Evolutionary conservation across 768 basidiomycete species (phyloP), one percentile per base, ranked within the genome.

Genomic region (Collybia nuda): DNA sequence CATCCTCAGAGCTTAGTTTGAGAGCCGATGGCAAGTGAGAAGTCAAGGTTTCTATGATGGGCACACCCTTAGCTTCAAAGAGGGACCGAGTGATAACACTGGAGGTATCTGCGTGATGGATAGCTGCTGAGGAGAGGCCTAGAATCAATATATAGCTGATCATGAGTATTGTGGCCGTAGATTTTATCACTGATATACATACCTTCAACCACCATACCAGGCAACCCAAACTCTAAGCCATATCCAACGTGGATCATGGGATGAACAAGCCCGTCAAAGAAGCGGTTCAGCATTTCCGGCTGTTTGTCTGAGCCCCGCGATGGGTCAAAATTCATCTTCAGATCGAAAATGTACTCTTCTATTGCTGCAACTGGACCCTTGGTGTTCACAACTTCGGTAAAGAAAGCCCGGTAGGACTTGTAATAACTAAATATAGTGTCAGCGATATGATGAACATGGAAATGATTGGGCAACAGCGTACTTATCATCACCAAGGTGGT

Each of bases 191-290:
- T 41, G 21, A 12, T 21, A 4, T 3, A 37, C 41, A 38, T 22
- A 85, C 86, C 87, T 70, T 89, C 86, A 1, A 79, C 80, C 1
- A 80, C 63, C 41, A 86, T 62, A 0, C 85, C 86, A 6, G 79
- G 75, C 18, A 84, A 50, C 2, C 61, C 70, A 52, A 87, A 87
- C 61, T 88, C 87, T 2, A 76, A 63, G 2, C 85, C 86, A 62
- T 80, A 79, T 12, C 83, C 86, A 2, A 68, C 56, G 56, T 88
- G 83, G 40, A 89, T 87, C 36, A 87, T 48, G 0, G 86, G 81
- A 56, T 90, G 87, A 4, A 88, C 22, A 6, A 85, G 58, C 2
- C 82, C 84, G 1, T 72, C 72, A 14, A 84, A 32, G 53, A 83
- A 75, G 9, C 85, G 76, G 39, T 23, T 24, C 41, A 24, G 22